Percentiles rank a stretch among this genome's conserved stretches.
phyloP scores from a whole-genome alignment of 495 filamentous ascomycete genomes.

The Polyplosphaeria fusca region DNA sequence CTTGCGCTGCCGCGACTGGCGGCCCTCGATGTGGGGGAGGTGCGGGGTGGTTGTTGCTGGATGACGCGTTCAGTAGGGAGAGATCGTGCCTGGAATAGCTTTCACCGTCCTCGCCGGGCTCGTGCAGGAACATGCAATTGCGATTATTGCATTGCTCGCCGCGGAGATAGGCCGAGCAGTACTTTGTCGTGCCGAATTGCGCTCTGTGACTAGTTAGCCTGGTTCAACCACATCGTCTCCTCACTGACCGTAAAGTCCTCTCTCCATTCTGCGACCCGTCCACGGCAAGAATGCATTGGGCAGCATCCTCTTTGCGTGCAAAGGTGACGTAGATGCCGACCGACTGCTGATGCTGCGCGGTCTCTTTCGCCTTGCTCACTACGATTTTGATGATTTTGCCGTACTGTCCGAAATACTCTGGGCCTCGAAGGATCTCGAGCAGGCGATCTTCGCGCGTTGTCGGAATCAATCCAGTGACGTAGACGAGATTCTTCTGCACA shows the following conservation, averaged over 20 bases:
- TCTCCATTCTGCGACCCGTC: constrained; percentile 91
- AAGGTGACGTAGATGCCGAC: constrained; percentile 98
- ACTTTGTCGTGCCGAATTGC: constrained; percentile 97
- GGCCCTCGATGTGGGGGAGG: constrained; percentile 50
- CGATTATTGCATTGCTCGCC: constrained; percentile 90
- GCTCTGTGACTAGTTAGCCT: constrained; percentile 56
- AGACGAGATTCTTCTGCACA: constrained; percentile 97
- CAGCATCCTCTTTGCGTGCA: constrained; percentile 80
- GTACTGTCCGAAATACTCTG: constrained; percentile 96
- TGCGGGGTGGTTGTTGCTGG: constrained; percentile 38
- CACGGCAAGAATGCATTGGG: constrained; percentile 82
- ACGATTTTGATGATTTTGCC: constrained; percentile 98
- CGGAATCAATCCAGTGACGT: constrained; percentile 91
- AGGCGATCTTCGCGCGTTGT: constrained; percentile 88
- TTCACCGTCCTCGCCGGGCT: constrained; percentile 93
- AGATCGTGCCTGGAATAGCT: constrained; percentile 94
- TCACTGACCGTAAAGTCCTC: constrained; percentile 63
- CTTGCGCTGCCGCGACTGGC: constrained; percentile 53
- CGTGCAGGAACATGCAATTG: constrained; percentile 96
- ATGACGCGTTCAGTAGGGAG: constrained; percentile 79
- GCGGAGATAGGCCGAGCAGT: constrained; percentile 94
- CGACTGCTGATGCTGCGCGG: constrained; percentile 68
- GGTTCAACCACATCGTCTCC: too few relatives aligned
- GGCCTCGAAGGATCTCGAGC: constrained; percentile 77
- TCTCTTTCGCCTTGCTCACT: constrained; percentile 87